These are phyloP conservation scores for Aspergillus spinulosporus DNA, from an alignment of 2,329 filamentous ascomycete species.

Conservation along the genomic window DNA sequence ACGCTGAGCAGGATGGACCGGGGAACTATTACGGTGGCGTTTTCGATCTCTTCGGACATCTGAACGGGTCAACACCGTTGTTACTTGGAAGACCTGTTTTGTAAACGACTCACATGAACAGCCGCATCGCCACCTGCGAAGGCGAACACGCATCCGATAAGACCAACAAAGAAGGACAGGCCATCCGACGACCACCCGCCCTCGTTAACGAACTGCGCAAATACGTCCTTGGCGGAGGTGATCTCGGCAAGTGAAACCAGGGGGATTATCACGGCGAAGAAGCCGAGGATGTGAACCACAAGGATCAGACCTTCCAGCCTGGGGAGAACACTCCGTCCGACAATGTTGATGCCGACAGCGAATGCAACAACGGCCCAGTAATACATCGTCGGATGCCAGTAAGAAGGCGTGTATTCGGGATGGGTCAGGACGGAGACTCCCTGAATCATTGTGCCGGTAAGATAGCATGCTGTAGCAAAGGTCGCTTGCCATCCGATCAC, in stretches of 20 bases:
- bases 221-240: conserved; percentile 41
- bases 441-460: conserved; percentile 38
- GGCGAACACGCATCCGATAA: conserved; percentile 41
- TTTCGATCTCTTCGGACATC: conserved; percentile 44
- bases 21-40: conserved; percentile 40
- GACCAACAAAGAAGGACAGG: conserved; percentile 8
- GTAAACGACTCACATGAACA: conserved; percentile 32
- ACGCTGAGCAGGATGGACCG: conserved; percentile 39
- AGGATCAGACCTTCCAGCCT: conserved; percentile 51
- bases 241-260: conserved; percentile 45
- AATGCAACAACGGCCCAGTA: conserved; percentile 47
- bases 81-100: no score
- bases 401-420: conserved; percentile 36
- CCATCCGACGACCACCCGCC: conserved; percentile 46
- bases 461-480: conserved; percentile 38
- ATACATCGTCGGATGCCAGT: conserved; percentile 53
- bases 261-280: conserved; percentile 54
- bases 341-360: conserved; percentile 45
- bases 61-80: background rate
- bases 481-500: conserved; percentile 48
- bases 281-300: conserved; percentile 53
- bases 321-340: conserved; percentile 45
- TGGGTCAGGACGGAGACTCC: conserved; percentile 40
- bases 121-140: conserved; percentile 41
- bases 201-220: conserved; percentile 50